Base-by-base conservation (phyloP, 1,139 yeast genomes). In the Taiozyma sp. region DNA sequence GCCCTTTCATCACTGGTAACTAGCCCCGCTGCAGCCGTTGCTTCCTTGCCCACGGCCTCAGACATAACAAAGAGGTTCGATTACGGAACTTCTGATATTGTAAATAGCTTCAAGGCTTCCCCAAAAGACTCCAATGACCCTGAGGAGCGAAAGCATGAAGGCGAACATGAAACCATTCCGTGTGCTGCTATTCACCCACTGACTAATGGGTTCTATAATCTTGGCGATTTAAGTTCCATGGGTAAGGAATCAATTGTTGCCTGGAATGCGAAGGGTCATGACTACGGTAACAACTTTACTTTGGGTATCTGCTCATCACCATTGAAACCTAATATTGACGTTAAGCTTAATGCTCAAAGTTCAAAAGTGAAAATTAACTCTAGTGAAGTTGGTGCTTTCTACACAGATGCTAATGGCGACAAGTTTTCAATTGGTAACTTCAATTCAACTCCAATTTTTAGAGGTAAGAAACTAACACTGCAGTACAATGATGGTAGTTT, bases 241-340 rank as follows among this genome's bases (percentile, higher is more conserved):
- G 56, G 58, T 19, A 58, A 58, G 32, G 65, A 61, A 5, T 45
- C 51, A 6, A 43, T 57, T 4, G 67, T 75, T 45, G 78, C 83
- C 8, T 89, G 93, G 90, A 69, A 75, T 45, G 82, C 92, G 4
- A 76, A 77, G 54, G 96, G 96, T 0, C 78, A 77, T 63, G 96
- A 87, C 58, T 80, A 80, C 59, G 84, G 85, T 22, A 75, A 74
- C 50, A 91, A 91, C 67, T 91, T 84, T 69, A 87, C 96, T 1
- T 60, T 91, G 43, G 93, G 95, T 10, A 74, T 91, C 4, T 91
- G 97, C 63, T 80, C 91, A 8, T 73, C 83, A 10, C 87, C 89
- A 1, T 70, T 82, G 64, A 75, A 75, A 53, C 50, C 62, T 19
- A 56, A 63, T 39, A 67, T 71, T n/a, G 68, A 66, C 1, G 58